Base-by-base conservation (phyloP, 345 rosid species). In the Raphanus sativus region DNA sequence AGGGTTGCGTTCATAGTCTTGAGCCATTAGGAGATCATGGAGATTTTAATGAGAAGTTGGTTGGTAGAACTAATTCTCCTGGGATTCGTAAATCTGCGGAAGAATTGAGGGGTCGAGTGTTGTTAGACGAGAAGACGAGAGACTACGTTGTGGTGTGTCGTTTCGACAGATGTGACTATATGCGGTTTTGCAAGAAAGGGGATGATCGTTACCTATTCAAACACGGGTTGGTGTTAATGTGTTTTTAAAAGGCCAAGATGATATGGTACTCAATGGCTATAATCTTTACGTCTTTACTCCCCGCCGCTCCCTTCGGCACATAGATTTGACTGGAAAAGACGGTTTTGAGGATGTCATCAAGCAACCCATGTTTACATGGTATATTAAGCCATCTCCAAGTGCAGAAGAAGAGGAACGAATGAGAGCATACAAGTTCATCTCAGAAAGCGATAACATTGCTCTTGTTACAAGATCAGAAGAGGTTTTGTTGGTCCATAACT, bases 151-250 rank as follows among this genome's bases (percentile, higher is more conserved):
- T 66, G 4, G 58, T 48, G 21, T 66, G 70, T 13, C 54, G 54
- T 48, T 48, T 48, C 0, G 17, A 13, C 54, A 48, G 54, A 48
- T 48, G 54, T 13, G 54, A 48, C 17, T 48, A 13, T n/a, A 48
- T 48, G 6, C 16, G 17, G 54, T 48, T 13, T 72, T 72, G 60
- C 61, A 62, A 72, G 48, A 45, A 45, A n/a, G 75, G 75, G 13
- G 61, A 60, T 26, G 40, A 26, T 71, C 42, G 62, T 60, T 71
- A 71, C 67, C 15, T 29, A 73, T 73, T 62, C 5, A 45, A 12
- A 42, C 6, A 62, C 0, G 5, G 2, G 1, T 0, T 2, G 12
- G 16, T 54, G 73, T 56, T 0, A 8, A 8, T 21, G 55, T 4
- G 63, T 15, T 30, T 13, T 36, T 38, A 1, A 7, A 0, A 60